Evolutionary conservation across 257 asterid genomes (phyloP).

Genomic region (Ballota nigra): DNA sequence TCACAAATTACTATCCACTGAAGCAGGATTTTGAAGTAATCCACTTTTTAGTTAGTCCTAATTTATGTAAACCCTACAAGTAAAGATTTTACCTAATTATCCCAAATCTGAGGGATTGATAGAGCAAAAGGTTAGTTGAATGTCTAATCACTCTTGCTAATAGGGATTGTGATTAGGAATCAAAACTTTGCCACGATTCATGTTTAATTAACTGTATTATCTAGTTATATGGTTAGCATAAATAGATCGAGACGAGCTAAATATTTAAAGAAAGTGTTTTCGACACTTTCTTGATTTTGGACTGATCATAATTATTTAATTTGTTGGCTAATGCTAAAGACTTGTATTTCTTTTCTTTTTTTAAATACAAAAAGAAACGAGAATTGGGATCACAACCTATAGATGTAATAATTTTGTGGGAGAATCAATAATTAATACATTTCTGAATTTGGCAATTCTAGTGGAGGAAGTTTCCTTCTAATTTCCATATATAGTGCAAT

Average conservation of each 20-base stretch:
- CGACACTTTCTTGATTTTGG: not conserved
- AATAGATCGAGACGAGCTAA: not conserved
- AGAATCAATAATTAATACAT: not conserved
- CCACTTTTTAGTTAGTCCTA: conserved; percentile 14
- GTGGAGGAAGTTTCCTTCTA: too few species aligned
- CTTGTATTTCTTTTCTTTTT: not conserved
- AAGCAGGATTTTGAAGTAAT: conserved; percentile 15
- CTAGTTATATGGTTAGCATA: not conserved
- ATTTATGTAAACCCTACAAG: conserved; percentile 27
- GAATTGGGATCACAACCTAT: too few species aligned
- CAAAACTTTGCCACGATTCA: not conserved
- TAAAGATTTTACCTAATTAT: conserved; percentile 40
- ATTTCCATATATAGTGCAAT: too few species aligned
- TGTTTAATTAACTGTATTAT: not conserved
- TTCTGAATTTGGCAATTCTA: too few species aligned
- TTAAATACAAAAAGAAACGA: not conserved
- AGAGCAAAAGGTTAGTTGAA: conserved; percentile 27
- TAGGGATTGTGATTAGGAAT: conserved; percentile 17
- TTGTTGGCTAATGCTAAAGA: not conserved
- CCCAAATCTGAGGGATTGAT: conserved; percentile 20
- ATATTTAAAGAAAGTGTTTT: not conserved
- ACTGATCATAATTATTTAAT: not conserved
- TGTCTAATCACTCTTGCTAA: conserved; percentile 30
- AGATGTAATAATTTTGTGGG: not conserved
- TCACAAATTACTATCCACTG: conserved; percentile 17